phyloP scores from a whole-genome alignment of 345 rosid species.

The Triadica sebifera region DNA sequence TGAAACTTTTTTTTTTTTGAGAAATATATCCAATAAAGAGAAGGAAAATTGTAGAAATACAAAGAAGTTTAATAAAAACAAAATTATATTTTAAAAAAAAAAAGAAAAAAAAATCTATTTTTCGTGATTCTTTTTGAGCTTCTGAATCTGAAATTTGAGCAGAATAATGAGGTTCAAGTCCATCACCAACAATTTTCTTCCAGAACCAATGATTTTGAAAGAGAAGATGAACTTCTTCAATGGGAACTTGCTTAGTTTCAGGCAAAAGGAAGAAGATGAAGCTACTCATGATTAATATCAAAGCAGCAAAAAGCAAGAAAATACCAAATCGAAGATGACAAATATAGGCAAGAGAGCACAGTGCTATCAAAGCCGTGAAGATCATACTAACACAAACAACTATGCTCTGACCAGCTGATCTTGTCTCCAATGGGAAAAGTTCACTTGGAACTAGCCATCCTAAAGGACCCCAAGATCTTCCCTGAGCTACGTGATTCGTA shows the following conservation, averaged over 20 bases:
- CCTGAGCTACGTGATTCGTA: constrained; percentile 80
- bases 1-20: too few species aligned
- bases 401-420: constrained; percentile 89
- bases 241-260: constrained; percentile 86
- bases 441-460: constrained; percentile 96
- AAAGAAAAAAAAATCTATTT: too few species aligned
- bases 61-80: too few species aligned
- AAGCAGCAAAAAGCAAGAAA: constrained; percentile 64
- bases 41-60: too few species aligned
- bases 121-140: not conserved
- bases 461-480: constrained; percentile 96
- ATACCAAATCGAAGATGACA: constrained; percentile 73
- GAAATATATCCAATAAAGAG: too few species aligned
- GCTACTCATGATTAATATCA: constrained; percentile 63
- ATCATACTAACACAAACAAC: constrained; percentile 78
- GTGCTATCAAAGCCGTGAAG: constrained; percentile 83
- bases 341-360: constrained; percentile 65
- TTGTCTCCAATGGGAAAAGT: constrained; percentile 77
- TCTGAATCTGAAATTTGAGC: not conserved
- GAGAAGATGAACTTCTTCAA: constrained; percentile 74
- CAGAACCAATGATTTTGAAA: constrained; percentile 78
- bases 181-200: constrained; percentile 49
- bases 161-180: not conserved
- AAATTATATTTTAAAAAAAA: too few species aligned
- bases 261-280: constrained; percentile 80